Conservation (phyloP, 352 stramenopile genomes). For the Phytophthora gonapodyides region DNA sequence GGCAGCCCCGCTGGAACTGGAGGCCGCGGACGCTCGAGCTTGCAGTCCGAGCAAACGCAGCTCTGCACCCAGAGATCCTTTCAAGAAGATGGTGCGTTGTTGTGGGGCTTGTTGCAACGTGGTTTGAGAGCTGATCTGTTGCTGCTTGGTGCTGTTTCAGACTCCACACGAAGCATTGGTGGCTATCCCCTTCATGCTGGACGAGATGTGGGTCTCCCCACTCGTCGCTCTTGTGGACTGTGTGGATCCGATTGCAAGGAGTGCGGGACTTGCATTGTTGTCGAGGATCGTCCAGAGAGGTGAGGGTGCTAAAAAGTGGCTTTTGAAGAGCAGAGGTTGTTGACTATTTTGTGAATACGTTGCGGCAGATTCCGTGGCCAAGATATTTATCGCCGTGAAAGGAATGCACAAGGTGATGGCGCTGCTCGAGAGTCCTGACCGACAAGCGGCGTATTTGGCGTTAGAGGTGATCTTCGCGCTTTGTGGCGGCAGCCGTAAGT, state of each 20-base stretch:
- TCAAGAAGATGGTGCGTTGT: conserved; percentile 29
- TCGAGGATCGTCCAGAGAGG: conserved; percentile 52
- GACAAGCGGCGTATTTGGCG: conserved; percentile 45
- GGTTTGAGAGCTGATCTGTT: neutral
- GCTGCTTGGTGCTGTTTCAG: conserved; percentile 26
- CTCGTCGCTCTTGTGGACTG: conserved; percentile 64
- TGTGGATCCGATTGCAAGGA: conserved; percentile 52
- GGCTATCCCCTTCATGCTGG: conserved; percentile 58
- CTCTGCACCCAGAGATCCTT: conserved; percentile 19
- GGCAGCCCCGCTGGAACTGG: neutral
- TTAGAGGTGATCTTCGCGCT: conserved; percentile 60
- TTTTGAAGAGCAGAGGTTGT: neutral
- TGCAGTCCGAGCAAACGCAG: conserved; percentile 14
- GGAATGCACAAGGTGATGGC: conserved; percentile 58
- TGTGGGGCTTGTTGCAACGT: neutral
- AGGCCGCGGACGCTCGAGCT: neutral
- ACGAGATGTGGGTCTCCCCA: conserved; percentile 65
- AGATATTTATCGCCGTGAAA: conserved; percentile 53
- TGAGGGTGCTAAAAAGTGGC: conserved; percentile 7
- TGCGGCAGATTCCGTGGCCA: conserved; percentile 40
- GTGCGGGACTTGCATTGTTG: conserved; percentile 54
- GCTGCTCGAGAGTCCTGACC: conserved; percentile 37
- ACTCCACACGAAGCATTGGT: conserved; percentile 50
- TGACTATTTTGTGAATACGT: neutral
- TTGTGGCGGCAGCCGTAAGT: conserved; percentile 54